Base-by-base conservation (phyloP, 495 filamentous ascomycete genomes). In the Tetracladium setigerum region DNA sequence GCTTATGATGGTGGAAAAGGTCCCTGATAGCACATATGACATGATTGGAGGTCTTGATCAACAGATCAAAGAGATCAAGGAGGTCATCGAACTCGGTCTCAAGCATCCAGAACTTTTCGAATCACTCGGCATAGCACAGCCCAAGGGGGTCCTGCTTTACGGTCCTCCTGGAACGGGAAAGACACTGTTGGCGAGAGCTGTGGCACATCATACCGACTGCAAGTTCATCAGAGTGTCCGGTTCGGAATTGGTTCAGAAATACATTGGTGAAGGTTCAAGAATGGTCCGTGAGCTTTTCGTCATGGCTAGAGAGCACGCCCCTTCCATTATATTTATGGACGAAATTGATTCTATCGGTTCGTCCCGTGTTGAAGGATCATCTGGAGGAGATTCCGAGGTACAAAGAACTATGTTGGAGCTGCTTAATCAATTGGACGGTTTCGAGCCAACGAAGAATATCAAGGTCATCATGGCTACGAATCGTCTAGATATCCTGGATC, bases 1-100 rank as follows among this genome's bases (percentile, higher is more conserved):
- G n/a, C 87, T 99, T 59, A 99, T 99, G 92, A 97, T 99, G 94
- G 92, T 99, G 37, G 92, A 99, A 67, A 99, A 99, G 70, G 92
- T 99, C 19, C 92, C 92, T 22, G 92, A 99, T 71, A 95, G 89
- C 71, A 99, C 92, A 62, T 99, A 99, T 73, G 92, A 99, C 70
- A 99, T 99, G 92, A 99, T 99, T 59, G 92, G 92, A 65, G 92
- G 92, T 50, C 74, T 99, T 38, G 94, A 97, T 57, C 94, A 99
- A 62, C 92, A 99, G 61, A 97, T 99, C 71, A 97, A 99, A 73
- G 94, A 99, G 68, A 99, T 99, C 73, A 99, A 99, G 71, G 92
- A 99, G 65, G 92, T 99, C 45, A 97, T 99, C 65, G 92, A 99
- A 71, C 85, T 99, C 30, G 92, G 92, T 45, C 77, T 99, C 47